Evolutionary conservation across 2,329 filamentous ascomycete genomes (phyloP).

Genomic region (Epichloe sp.): DNA sequence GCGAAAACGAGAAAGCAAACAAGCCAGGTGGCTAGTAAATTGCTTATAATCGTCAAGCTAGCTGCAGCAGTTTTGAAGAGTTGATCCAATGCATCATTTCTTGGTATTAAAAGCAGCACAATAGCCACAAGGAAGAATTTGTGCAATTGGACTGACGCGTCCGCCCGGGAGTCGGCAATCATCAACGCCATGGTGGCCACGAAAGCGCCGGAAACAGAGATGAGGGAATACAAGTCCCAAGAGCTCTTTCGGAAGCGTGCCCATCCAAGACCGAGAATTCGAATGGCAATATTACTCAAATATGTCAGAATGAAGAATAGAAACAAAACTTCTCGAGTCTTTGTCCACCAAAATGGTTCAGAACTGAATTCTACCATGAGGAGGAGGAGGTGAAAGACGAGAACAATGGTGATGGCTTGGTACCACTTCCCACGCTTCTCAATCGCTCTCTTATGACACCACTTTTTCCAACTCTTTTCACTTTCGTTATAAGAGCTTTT

Average conservation of each 20-base stretch:
- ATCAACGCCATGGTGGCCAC: conserved; percentile 65
- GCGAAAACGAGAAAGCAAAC: conserved; percentile 93
- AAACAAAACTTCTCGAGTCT: conserved; percentile 61
- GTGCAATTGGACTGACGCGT: conserved; percentile 65
- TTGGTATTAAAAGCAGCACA: conserved; percentile 78
- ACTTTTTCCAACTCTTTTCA: conserved; percentile 68
- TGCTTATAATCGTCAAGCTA: conserved; percentile 79
- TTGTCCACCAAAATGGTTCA: conserved; percentile 59
- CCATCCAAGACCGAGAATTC: conserved; percentile 84
- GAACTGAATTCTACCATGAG: conserved; percentile 77
- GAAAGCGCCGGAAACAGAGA: conserved; percentile 69
- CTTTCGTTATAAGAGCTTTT: conserved; percentile 76
- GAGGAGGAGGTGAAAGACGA: conserved; percentile 72
- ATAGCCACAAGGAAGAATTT: conserved; percentile 91
- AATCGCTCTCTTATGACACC: conserved; percentile 89
- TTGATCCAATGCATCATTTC: conserved; percentile 94
- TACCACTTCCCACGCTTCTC: conserved; percentile 94
- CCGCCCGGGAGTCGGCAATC: conserved; percentile 44
- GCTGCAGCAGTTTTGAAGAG: conserved; percentile 97
- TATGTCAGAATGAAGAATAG: conserved; percentile 72
- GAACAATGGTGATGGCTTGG: conserved; percentile 60
- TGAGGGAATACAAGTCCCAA: conserved; percentile 84
- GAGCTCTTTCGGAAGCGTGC: conserved; percentile 80
- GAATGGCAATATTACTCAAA: conserved; percentile 67
- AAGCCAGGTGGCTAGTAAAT: conserved; percentile 91